phyloP scores from a whole-genome alignment of 2,329 filamentous ascomycete species.

The Talaromyces sp. region DNA sequence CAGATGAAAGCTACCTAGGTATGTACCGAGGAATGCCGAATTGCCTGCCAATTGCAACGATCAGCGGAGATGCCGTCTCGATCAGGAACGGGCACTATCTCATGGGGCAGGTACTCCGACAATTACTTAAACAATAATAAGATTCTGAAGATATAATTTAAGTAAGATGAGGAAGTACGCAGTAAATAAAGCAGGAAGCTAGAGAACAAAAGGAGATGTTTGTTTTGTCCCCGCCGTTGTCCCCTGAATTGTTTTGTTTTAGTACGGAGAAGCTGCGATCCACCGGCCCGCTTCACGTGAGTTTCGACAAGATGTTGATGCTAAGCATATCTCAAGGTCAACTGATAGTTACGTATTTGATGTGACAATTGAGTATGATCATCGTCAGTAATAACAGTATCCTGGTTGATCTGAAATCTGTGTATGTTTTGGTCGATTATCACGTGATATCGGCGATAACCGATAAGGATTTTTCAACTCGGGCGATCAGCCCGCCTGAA shows the following conservation, averaged over 20 bases:
- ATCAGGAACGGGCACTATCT: constrained; percentile 6
- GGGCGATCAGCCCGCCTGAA: neutral
- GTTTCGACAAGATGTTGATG: neutral
- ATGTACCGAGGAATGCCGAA: constrained; percentile 17
- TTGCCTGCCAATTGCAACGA: constrained; percentile 2
- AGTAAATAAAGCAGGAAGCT: neutral
- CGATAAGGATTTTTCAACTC: constrained; percentile 12
- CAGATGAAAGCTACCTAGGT: too few relatives aligned
- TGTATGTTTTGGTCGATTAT: neutral
- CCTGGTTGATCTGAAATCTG: neutral
- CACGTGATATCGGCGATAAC: constrained; percentile 17
- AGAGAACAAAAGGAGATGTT: constrained; percentile 3
- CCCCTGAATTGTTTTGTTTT: constrained; percentile 3
- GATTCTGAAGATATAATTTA: neutral
- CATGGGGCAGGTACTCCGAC: constrained; percentile 9
- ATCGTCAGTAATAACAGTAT: neutral
- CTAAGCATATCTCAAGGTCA: too few relatives aligned
- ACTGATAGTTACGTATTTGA: too few relatives aligned
- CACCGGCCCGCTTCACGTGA: constrained; percentile 3
- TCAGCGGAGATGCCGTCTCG: constrained; percentile 5
- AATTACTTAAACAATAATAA: neutral
- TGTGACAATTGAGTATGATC: neutral
- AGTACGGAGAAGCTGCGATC: neutral
- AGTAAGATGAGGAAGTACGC: neutral
- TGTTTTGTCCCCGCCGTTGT: constrained; percentile 14